phyloP scores from a whole-genome alignment of 768 basidiomycete genomes.

The Amanita muscaria region DNA sequence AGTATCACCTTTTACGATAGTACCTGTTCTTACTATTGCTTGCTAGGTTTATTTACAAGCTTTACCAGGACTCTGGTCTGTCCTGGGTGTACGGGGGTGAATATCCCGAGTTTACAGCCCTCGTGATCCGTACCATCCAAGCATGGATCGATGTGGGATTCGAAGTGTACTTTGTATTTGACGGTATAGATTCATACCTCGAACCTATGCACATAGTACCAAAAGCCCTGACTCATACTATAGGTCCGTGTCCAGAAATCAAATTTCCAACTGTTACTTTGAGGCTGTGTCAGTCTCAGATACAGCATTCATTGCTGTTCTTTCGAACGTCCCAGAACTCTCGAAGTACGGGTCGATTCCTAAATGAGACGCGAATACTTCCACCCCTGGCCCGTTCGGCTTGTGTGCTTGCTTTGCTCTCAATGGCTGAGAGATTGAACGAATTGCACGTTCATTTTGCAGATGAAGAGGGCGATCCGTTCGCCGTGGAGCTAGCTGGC shows the following conservation, averaged over 20 bases:
- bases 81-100: slow-evolving; percentile 89
- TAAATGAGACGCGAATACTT: slow-evolving; percentile 65
- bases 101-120: slow-evolving; percentile 45
- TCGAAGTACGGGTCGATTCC: slow-evolving; percentile 55
- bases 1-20: too few species aligned
- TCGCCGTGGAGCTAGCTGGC: slow-evolving; percentile 76
- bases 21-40: background rate
- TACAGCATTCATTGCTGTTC: slow-evolving; percentile 63
- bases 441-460: slow-evolving; percentile 56
- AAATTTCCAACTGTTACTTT: slow-evolving; percentile 63
- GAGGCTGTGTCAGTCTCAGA: slow-evolving; percentile 46
- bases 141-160: slow-evolving; percentile 67
- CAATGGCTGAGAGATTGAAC: slow-evolving; percentile 24
- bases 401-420: slow-evolving; percentile 47
- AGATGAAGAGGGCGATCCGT: slow-evolving; percentile 78
- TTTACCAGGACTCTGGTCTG: slow-evolving; percentile 49
- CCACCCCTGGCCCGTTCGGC: slow-evolving; percentile 57
- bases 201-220: slow-evolving; percentile 10
- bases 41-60: slow-evolving; percentile 64
- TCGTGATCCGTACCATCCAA: slow-evolving; percentile 41
- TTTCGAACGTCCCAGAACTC: slow-evolving; percentile 69
- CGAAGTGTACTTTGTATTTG: slow-evolving; percentile 68
- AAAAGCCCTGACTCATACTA: slow-evolving; percentile 11
- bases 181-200: too few species aligned
- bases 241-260: slow-evolving; percentile 62